Conservation (phyloP, 148 eudicot genomes). For the Dianthus caryophyllus region DNA sequence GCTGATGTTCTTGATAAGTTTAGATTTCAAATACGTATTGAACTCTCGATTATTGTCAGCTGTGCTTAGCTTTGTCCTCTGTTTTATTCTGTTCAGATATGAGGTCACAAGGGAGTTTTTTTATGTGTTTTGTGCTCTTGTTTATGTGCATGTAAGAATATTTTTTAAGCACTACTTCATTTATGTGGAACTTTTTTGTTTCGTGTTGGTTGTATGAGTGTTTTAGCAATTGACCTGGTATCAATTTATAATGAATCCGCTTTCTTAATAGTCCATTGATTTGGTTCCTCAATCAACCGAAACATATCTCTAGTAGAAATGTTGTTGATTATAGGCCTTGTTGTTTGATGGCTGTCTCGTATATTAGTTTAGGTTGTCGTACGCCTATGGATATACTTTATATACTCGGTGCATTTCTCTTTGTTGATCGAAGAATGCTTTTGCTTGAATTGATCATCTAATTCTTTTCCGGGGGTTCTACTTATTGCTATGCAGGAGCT, state of each 20-base stretch:
- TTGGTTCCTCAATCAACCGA: background rate
- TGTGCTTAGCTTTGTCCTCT: too few relatives aligned
- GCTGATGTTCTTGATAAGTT: background rate
- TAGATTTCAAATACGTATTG: background rate
- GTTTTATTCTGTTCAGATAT: background rate
- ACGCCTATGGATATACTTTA: too few relatives aligned
- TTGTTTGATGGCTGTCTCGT: background rate
- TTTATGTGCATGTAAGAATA: background rate
- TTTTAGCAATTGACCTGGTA: background rate
- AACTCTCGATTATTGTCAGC: background rate
- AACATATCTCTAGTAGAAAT: background rate
- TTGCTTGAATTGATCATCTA: slow-evolving; percentile 1
- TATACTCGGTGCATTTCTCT: too few relatives aligned
- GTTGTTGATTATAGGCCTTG: background rate
- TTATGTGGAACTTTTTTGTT: background rate
- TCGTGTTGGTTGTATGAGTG: background rate
- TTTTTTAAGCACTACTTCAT: background rate
- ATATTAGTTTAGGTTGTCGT: too few relatives aligned
- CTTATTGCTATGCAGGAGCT: slow-evolving; percentile 50
- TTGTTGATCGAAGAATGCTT: background rate
- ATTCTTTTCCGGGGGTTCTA: background rate
- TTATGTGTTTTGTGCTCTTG: background rate
- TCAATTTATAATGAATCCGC: background rate
- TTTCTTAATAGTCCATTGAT: background rate
- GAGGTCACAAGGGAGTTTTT: background rate